Conservation (phyloP, 1,284 basidiomycete species). For the Leccinum subfulvum region DNA sequence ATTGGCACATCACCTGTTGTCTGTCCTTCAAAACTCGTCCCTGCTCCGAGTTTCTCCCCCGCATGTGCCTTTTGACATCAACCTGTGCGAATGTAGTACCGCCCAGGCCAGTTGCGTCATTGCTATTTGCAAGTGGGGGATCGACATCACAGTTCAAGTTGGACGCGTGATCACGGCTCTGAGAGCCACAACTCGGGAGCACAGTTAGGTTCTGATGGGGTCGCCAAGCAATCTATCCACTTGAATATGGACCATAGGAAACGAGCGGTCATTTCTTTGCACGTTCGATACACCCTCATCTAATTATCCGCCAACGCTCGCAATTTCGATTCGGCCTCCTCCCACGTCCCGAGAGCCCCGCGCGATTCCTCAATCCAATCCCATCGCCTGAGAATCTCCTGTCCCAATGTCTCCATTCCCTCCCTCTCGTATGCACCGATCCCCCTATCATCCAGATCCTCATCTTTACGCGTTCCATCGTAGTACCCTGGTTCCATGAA, state of each 20-base stretch:
- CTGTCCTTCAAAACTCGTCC: no score
- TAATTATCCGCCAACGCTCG: not conserved
- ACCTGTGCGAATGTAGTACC: no score
- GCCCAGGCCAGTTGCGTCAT: no score
- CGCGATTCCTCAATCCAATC: not conserved
- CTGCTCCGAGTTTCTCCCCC: no score
- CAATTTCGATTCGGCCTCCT: conserved; percentile 7
- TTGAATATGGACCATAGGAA: not conserved
- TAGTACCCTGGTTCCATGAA: conserved; percentile 22
- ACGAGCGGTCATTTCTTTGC: not conserved
- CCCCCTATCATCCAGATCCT: conserved; percentile 13
- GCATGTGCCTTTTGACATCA: no score
- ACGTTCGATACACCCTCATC: not conserved
- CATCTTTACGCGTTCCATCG: conserved; percentile 18
- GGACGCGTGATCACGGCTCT: no score
- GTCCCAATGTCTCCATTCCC: conserved; percentile 10
- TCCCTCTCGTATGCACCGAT: conserved; percentile 16
- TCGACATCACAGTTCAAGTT: no score
- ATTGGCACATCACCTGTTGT: no score
- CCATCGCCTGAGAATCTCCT: conserved; percentile 10
- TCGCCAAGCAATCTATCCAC: not conserved
- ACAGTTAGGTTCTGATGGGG: not conserved
- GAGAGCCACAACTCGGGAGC: not conserved
- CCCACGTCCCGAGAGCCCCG: conserved; percentile 8
- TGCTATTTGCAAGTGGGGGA: no score